A percentile compares a stretch with the other conserved stretches of the same genome.
Conservation (phyloP, 169 alveolate species). For the Plasmodium billcollinsi region DNA sequence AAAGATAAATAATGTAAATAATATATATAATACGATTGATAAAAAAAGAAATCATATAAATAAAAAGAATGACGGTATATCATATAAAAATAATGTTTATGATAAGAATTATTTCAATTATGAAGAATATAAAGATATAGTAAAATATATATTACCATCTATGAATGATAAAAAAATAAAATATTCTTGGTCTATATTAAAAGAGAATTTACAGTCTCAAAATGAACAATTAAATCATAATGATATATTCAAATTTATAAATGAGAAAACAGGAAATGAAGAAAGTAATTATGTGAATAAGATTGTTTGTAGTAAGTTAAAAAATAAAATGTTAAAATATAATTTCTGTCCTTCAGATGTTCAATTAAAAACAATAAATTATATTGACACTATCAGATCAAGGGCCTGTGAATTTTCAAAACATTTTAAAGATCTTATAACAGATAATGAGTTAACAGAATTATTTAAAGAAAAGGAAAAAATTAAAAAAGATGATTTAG, state of each 20-base stretch:
- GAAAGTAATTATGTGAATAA: constrained; percentile 43
- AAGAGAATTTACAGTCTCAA: constrained; percentile 28
- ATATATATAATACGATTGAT: neutral
- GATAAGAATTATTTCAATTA: constrained; percentile 20
- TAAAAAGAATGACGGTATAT: neutral
- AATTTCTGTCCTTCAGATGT: constrained; percentile 63
- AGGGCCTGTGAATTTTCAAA: constrained; percentile 66
- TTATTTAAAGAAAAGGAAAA: constrained; percentile 59
- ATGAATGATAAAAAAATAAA: constrained; percentile 46
- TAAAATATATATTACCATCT: constrained; percentile 55
- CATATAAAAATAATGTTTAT: neutral
- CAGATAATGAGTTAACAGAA: constrained; percentile 34
- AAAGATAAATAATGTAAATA: neutral
- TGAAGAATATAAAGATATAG: constrained; percentile 57
- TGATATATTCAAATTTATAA: constrained; percentile 22
- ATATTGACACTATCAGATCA: constrained; percentile 51
- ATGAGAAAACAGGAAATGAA: constrained; percentile 42
- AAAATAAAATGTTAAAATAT: constrained; percentile 61
- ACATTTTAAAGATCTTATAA: constrained; percentile 46
- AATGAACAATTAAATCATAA: constrained; percentile 33
- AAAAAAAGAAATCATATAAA: neutral
- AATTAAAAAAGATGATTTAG: constrained; percentile 48
- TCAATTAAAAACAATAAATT: constrained; percentile 49
- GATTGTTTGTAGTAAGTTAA: constrained; percentile 51
- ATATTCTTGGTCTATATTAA: constrained; percentile 52